phyloP scores from a whole-genome alignment of 805 yeast genomes.

The Metschnikowia arizonensis region DNA sequence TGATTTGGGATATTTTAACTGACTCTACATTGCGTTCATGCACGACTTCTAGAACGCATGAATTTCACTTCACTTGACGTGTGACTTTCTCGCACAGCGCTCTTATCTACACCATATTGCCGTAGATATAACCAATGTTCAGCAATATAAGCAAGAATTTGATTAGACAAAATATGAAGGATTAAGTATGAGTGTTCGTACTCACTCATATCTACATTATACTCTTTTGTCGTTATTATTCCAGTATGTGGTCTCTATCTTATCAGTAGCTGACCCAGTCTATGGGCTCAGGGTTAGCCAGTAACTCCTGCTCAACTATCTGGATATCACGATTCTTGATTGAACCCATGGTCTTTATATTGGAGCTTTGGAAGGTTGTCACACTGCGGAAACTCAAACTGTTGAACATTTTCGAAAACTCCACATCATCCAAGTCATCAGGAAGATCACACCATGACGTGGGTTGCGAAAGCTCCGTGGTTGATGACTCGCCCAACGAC shows the following conservation, averaged over 20 bases:
- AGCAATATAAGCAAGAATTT: too few relatives aligned
- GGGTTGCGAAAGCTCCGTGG: constrained; percentile 19
- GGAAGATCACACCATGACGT: constrained; percentile 27
- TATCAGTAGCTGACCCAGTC: constrained; percentile 12
- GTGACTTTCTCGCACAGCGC: too few relatives aligned
- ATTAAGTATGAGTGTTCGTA: too few relatives aligned
- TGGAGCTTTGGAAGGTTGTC: neutral
- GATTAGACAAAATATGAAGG: too few relatives aligned
- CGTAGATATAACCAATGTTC: too few relatives aligned
- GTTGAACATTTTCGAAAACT: constrained; percentile 18
- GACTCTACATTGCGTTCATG: neutral
- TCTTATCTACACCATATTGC: too few relatives aligned
- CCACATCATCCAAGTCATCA: constrained; percentile 31
- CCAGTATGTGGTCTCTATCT: neutral
- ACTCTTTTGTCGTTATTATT: too few relatives aligned
- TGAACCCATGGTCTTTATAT: neutral
- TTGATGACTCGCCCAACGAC: constrained; percentile 27
- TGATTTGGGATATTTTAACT: neutral
- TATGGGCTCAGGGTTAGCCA: constrained; percentile 7
- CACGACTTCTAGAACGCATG: neutral
- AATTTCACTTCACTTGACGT: too few relatives aligned
- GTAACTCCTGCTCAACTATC: constrained; percentile 14
- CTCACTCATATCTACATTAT: too few relatives aligned
- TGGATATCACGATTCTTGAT: constrained; percentile 6
- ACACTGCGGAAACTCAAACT: constrained; percentile 14